These are phyloP conservation scores for Aciculosporium take DNA, from an alignment of 2,329 filamentous ascomycete species.

Conservation along the genomic window DNA sequence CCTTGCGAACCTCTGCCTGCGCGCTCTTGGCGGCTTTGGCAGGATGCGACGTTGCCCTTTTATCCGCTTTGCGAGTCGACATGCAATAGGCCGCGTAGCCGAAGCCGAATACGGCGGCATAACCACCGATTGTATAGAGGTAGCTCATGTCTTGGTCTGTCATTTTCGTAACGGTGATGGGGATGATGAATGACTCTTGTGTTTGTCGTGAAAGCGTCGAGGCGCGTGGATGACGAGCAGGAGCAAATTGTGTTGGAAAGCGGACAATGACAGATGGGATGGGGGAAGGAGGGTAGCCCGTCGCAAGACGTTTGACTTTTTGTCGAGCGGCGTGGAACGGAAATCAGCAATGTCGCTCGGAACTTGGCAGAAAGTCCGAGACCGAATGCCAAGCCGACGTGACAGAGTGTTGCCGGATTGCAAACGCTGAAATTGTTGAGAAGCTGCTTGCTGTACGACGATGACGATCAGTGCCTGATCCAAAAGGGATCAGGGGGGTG, in stretches of 20 bases:
- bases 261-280: background rate
- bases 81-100: constrained; percentile 22
- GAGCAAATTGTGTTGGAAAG: background rate
- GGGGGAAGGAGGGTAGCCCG: background rate
- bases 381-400: background rate
- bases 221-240: background rate
- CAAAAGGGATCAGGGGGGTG: constrained; percentile 8
- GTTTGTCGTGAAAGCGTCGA: background rate
- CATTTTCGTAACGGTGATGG: constrained; percentile 12
- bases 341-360: background rate
- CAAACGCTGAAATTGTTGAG: background rate
- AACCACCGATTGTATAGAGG: constrained; percentile 23
- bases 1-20: constrained; percentile 22
- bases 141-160: constrained; percentile 20
- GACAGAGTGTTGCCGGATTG: background rate
- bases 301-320: background rate
- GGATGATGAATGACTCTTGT: background rate
- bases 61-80: constrained; percentile 21
- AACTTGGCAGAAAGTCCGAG: background rate
- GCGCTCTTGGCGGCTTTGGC: constrained; percentile 17
- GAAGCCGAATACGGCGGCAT: constrained; percentile 22
- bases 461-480: constrained; percentile 1
- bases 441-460: background rate
- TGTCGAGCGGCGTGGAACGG: background rate
- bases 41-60: constrained; percentile 14